These are phyloP conservation scores for Astrocystis sublimbata DNA, from an alignment of 495 filamentous ascomycete species.

Conservation along the genomic window DNA sequence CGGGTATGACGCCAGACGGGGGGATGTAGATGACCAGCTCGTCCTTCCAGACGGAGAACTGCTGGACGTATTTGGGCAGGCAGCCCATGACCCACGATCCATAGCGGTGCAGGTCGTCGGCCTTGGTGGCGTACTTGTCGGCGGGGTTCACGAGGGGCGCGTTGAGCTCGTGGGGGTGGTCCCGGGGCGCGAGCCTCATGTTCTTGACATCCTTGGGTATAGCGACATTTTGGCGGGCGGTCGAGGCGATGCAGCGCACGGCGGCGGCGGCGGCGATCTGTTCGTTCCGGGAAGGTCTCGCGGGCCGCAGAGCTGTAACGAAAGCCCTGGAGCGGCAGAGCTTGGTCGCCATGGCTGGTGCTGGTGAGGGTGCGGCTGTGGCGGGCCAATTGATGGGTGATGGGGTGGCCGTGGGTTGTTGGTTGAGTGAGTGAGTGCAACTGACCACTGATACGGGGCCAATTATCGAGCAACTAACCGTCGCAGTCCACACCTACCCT, in stretches of 20 bases:
- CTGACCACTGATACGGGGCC: constrained; percentile 32
- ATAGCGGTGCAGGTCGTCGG: constrained; percentile 84
- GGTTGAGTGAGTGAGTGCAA: constrained; percentile 26
- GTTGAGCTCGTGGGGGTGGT: constrained; percentile 57
- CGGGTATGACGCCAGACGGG: constrained; percentile 81
- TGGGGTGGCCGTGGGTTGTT: constrained; percentile 27
- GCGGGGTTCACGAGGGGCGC: constrained; percentile 85
- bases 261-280: too few species aligned
- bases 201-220: constrained; percentile 64
- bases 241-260: constrained; percentile 57
- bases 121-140: constrained; percentile 86
- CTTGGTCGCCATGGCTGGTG: constrained; percentile 64
- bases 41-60: constrained; percentile 99
- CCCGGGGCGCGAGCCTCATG: constrained; percentile 63
- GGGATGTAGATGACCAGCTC: constrained; percentile 93
- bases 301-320: constrained; percentile 59
- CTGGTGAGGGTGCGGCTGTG: constrained; percentile 38
- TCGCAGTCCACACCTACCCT: too few species aligned
- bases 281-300: constrained; percentile 32
- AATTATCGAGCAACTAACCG: neutral
- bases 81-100: constrained; percentile 96
- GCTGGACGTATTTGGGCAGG: constrained; percentile 96
- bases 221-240: constrained; percentile 53
- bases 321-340: constrained; percentile 63
- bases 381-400: constrained; percentile 45